Evolutionary conservation across 495 filamentous ascomycete species (phyloP).

Genomic region (Letharia lupina): DNA sequence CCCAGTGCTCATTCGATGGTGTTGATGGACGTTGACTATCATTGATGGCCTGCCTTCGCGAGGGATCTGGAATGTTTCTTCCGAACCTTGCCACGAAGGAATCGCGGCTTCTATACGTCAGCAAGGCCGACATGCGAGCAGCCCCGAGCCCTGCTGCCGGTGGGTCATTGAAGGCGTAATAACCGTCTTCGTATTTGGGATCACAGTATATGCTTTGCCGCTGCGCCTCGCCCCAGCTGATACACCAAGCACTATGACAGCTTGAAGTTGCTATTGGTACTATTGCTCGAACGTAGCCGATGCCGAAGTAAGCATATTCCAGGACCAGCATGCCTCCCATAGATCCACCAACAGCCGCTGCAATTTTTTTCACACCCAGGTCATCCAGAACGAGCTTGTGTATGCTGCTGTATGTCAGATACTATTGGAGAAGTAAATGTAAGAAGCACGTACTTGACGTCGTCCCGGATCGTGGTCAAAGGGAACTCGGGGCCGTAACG

Average conservation of each 20-base stretch:
- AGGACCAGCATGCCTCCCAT: constrained; percentile 97
- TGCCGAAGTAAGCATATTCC: constrained; percentile 94
- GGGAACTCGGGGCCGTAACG: constrained; percentile 95
- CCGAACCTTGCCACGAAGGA: constrained; percentile 95
- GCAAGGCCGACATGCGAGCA: constrained; percentile 89
- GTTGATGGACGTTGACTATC: constrained; percentile 53
- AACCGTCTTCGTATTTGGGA: constrained; percentile 95
- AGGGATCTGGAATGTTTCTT: constrained; percentile 80
- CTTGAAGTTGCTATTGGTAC: constrained; percentile 93
- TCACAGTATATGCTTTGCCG: constrained; percentile 97
- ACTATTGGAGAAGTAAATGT: constrained; percentile 1
- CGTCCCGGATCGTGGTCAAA: constrained; percentile 86
- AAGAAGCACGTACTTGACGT: constrained; percentile 64
- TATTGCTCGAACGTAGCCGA: constrained; percentile 83
- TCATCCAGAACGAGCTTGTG: constrained; percentile 89
- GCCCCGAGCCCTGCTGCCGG: constrained; percentile 81
- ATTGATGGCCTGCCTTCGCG: constrained; percentile 69
- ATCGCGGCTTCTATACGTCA: constrained; percentile 93
- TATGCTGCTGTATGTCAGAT: constrained; percentile 47
- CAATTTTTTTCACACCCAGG: constrained; percentile 76
- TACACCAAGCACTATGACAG: constrained; percentile 96
- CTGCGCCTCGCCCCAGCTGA: constrained; percentile 97
- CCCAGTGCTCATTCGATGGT: constrained; percentile 75
- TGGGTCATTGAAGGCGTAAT: constrained; percentile 77
- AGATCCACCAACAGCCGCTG: constrained; percentile 88